Conservation (phyloP, 2,329 filamentous ascomycete species). For the Alternaria tenuissima region DNA sequence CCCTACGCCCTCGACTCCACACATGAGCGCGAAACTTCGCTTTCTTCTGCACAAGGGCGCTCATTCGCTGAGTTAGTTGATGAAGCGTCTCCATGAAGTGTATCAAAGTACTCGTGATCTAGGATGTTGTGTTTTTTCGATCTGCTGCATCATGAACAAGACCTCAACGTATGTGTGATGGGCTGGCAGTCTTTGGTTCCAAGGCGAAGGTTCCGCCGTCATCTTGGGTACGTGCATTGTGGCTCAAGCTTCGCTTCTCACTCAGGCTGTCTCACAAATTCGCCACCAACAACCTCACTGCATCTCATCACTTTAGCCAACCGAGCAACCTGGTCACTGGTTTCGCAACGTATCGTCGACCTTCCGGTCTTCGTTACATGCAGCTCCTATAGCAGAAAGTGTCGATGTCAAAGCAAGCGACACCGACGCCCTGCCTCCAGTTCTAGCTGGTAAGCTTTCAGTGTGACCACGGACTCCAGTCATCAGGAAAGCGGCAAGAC, state of each 20-base stretch:
- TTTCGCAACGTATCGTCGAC: not conserved
- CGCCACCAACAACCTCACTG: not conserved
- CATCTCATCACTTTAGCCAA: conserved; percentile 9
- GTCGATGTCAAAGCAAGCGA: not conserved
- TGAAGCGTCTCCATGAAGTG: not conserved
- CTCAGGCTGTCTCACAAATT: conserved; percentile 17
- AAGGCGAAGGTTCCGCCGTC: not conserved
- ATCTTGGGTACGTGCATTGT: not conserved
- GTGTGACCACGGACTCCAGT: not conserved
- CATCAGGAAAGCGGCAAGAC: not conserved
- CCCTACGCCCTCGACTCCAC: no score
- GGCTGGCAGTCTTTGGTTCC: not conserved
- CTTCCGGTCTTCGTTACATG: not conserved
- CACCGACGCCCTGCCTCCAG: not conserved
- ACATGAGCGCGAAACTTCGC: not conserved
- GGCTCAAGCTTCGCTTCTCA: conserved; percentile 8
- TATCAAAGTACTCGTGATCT: not conserved
- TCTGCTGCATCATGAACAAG: not conserved
- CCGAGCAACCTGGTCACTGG: not conserved
- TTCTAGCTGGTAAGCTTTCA: not conserved
- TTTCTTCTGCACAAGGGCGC: not conserved
- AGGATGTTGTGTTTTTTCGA: not conserved
- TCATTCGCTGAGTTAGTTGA: not conserved
- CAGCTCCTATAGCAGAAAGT: not conserved
- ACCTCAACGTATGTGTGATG: not conserved